Base-by-base conservation (phyloP, 257 asterid genomes). In the Marsdenia floribunda region DNA sequence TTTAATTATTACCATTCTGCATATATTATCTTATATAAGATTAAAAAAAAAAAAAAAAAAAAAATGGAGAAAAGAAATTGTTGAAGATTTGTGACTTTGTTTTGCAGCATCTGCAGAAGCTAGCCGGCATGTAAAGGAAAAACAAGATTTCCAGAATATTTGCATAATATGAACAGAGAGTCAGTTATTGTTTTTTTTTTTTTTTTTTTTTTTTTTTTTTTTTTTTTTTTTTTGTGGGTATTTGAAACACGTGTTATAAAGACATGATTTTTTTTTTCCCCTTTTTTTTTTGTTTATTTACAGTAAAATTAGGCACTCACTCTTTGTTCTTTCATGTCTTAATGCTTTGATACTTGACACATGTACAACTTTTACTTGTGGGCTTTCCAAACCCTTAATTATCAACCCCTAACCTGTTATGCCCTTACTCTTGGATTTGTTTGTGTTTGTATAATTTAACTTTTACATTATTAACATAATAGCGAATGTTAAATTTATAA, bases 221-320 rank as follows among this genome's bases (percentile, higher is more conserved):
- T 6, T 42, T 7, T 5, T 42, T 59, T 75, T 76, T n/a, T n/a
- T n/a, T n/a, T n/a, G n/a, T n/a, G n/a, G 46, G 22, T 46, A 29
- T 53, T 52, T 29, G 24, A 47, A 33, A 64, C 80, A 82, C 80
- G 86, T 82, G 83, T 61, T 54, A 47, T 22, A 61, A 59, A 44
- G 37, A 58, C 40, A 21, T 2, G 46, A 7, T 26, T n/a, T 69
- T 37, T 58, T 42, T 29, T 29, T 29, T 29, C 33, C 1, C 33
- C n/a, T n/a, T n/a, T n/a, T n/a, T n/a, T n/a, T n/a, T n/a, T n/a
- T n/a, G n/a, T n/a, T n/a, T n/a, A n/a, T 29, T 65, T 16, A 21
- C 40, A 59, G 33, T 42, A 18, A 76, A 58, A 63, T 35, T 22
- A 35, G 60, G 53, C 1, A 29, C 66, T 35, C 55, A 53, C 57